Conservation (phyloP, 768 basidiomycete genomes). For the Tulasnella sp. region DNA sequence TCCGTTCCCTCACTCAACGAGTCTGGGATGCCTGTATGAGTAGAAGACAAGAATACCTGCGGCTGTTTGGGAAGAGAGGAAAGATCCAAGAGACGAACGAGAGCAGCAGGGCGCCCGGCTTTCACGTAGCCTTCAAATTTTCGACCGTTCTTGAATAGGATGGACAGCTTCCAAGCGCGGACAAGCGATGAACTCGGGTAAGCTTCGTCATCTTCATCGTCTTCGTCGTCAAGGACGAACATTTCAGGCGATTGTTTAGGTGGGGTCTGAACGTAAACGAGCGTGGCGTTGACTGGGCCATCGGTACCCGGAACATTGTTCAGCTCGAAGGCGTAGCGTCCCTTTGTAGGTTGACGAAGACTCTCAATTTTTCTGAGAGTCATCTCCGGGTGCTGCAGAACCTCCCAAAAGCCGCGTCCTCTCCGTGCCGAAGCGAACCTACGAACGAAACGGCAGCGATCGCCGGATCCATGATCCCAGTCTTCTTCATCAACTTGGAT, state of each 20-base stretch:
- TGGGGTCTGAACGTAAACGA: not conserved
- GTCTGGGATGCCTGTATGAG: no score
- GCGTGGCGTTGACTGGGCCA: not conserved
- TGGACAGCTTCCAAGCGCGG: constrained; percentile 88
- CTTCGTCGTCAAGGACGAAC: not conserved
- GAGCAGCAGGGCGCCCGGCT: constrained; percentile 34
- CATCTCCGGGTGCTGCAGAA: no score
- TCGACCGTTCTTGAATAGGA: constrained; percentile 90
- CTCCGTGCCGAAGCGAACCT: not conserved
- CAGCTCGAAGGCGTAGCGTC: not conserved
- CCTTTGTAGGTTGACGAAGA: not conserved
- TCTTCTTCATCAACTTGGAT: not conserved
- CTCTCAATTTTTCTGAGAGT: not conserved
- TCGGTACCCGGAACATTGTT: not conserved
- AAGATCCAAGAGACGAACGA: not conserved
- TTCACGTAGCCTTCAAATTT: constrained; percentile 84
- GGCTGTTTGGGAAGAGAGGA: no score
- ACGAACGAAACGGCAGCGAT: not conserved
- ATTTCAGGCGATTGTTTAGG: not conserved
- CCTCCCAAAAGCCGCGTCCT: no score
- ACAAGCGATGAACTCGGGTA: constrained; percentile 42
- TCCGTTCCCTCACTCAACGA: no score
- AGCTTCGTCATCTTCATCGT: not conserved
- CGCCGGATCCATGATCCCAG: not conserved
- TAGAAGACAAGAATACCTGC: no score